Evolutionary conservation across 2,329 filamentous ascomycete genomes (phyloP), one percentile per base, ranked within the genome.

Genomic region (Exophiala sideris): DNA sequence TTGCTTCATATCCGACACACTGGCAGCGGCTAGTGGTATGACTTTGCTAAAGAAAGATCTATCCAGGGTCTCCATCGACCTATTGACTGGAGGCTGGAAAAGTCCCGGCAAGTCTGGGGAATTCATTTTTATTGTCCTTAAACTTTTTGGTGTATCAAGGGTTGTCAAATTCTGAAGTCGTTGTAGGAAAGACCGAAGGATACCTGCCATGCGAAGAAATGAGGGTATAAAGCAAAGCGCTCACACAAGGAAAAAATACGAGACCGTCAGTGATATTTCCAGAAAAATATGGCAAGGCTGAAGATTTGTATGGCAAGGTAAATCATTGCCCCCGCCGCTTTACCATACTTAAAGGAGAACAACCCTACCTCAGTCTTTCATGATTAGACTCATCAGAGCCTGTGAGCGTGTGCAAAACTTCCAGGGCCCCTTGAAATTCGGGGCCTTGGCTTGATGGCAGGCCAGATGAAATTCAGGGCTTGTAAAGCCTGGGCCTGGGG

Each of bases 81-180:
- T 87, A 64, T 92, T 86, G 56, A 91, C 78, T 20, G 91, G 91
- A 44, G 91, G 89, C 61, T 86, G 84, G 70, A 96, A 89, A 80
- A 85, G 83, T 48, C 63, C 66, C 57, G 68, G 62, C 57, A 68
- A 58, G 14, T 52, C 58, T 20, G 55, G 14, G 14, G 61, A 54
- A 38, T 59, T 60, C 60, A 65, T 62, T 18, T 54, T 62, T 48
- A 57, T 50, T 36, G 47, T 60, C 48, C 41, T 55, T 12, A 9
- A 29, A 29, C 5, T 29, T 5, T 5, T 29, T 5, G 24, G 24
- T 18, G 45, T 42, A n/a, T 38, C 34, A 39, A 35, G 14, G 24
- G 50, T 18, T 3, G 5, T 39, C n/a, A 34, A 29, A 10, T 35
- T 16, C 36, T 54, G 20, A 51, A 52, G 48, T 21, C 41, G 41